Evolutionary conservation across 2,329 filamentous ascomycete genomes (phyloP).

Genomic region (Parasarocladium wereldwijsianum): DNA sequence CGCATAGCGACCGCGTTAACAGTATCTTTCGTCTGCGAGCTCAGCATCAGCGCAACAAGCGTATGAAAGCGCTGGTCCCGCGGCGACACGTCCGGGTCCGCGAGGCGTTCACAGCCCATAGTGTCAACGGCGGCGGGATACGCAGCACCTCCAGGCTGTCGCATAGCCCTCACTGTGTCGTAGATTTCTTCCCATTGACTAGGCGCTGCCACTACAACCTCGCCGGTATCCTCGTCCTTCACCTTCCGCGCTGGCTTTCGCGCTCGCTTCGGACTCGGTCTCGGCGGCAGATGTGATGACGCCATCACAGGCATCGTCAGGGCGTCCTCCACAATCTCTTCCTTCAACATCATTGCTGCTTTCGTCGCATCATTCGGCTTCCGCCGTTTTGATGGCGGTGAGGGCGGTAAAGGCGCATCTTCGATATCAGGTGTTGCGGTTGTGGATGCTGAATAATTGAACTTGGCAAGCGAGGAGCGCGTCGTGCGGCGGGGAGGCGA

Average conservation of each 20-base stretch:
- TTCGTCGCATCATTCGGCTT: slow-evolving; percentile 6
- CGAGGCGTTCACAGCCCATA: slow-evolving; percentile 2
- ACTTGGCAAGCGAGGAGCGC: slow-evolving; percentile 31
- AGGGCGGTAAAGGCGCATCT: slow-evolving; percentile 26
- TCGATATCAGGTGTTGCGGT: slow-evolving; percentile 35
- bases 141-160: slow-evolving; percentile 35
- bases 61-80: slow-evolving; percentile 40
- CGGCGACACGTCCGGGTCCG: slow-evolving; percentile 1
- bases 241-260: slow-evolving; percentile 33
- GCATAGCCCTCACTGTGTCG: slow-evolving; percentile 63
- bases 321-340: slow-evolving; percentile 20
- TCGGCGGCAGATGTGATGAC: slow-evolving; percentile 12
- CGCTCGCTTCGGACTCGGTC: slow-evolving; percentile 13
- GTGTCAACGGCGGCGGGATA: slow-evolving; percentile 24
- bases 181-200: slow-evolving; percentile 79
- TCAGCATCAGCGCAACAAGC: slow-evolving; percentile 77
- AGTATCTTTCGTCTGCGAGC: slow-evolving; percentile 85
- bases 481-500: slow-evolving; percentile 29
- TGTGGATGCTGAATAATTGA: slow-evolving; percentile 20
- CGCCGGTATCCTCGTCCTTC: slow-evolving; percentile 24
- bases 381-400: slow-evolving; percentile 8
- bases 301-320: slow-evolving; percentile 9
- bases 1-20: slow-evolving; percentile 75
- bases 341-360: slow-evolving; percentile 20
- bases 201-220: slow-evolving; percentile 39